Base-by-base conservation (phyloP, 164 flowering plant genomes). In the Sedum album region DNA sequence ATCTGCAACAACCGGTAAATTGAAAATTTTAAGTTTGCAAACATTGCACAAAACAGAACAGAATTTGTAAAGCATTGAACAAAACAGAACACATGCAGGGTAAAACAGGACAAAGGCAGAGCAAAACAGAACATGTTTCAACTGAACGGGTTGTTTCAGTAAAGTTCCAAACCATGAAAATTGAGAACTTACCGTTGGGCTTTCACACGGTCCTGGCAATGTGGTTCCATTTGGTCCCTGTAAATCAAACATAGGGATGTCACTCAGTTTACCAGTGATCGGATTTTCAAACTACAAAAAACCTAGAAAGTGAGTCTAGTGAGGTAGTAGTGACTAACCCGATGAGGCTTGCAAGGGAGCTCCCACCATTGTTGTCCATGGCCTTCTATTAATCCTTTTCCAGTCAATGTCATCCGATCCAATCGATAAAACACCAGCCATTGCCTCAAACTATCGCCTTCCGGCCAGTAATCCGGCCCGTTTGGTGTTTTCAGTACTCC, bases 171-270 rank as follows among this genome's bases (percentile, higher is more conserved):
- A n/a, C n/a, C n/a, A n/a, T n/a, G n/a, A n/a, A n/a, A n/a, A n/a
- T n/a, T n/a, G n/a, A n/a, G n/a, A n/a, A n/a, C n/a, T n/a, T n/a
- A n/a, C n/a, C n/a, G n/a, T n/a, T n/a, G n/a, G n/a, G n/a, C n/a
- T n/a, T n/a, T n/a, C n/a, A n/a, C n/a, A n/a, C n/a, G n/a, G n/a
- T n/a, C n/a, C n/a, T n/a, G n/a, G n/a, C n/a, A n/a, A 55, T 25
- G 97, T 87, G 15, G 86, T 71, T 74, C 97, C 97, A 66, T 87
- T 70, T 6, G 97, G 96, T 66, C 98, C 96, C 98, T 93, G 88
- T 69, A 79, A 70, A 69, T 25, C 25, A 55, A 30, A 10, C 57
- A 30, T n/a, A 36, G 31, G 39, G 42, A 39, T n/a, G 18, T 5
- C 0, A 8, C n/a, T 51, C 60, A 51, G 60, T 55, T 23, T n/a